These are phyloP conservation scores for Kodamaea sagamina DNA, from an alignment of 805 yeast species.

Conservation along the genomic window DNA sequence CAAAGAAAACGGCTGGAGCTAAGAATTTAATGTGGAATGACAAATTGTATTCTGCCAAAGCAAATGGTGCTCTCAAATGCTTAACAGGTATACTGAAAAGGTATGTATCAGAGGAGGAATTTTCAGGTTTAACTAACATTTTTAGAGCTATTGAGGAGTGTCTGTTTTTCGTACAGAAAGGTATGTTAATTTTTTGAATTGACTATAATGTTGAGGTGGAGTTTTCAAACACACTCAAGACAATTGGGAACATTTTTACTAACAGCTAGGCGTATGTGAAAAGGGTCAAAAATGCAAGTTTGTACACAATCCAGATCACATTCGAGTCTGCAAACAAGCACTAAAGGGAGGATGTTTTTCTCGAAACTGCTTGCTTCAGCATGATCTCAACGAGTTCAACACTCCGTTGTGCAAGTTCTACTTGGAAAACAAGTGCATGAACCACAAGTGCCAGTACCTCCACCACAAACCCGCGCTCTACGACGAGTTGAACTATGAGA, in stretches of 20 bases:
- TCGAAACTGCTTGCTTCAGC: conserved; percentile 56
- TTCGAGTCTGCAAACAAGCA: conserved; percentile 56
- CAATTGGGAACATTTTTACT: too few relatives aligned
- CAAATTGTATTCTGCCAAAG: conserved; percentile 24
- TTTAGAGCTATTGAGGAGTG: conserved; percentile 24
- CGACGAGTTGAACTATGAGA: conserved; percentile 38
- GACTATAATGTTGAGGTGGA: too few relatives aligned
- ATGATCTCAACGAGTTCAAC: conserved; percentile 58
- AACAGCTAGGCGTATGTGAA: conserved; percentile 50
- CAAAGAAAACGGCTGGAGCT: conserved; percentile 14
- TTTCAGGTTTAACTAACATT: conserved; percentile 13
- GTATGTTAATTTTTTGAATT: conserved; percentile 25
- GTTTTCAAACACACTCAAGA: too few relatives aligned
- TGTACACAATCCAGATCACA: conserved; percentile 50
- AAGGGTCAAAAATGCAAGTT: conserved; percentile 55
- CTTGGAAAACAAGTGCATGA: conserved; percentile 29
- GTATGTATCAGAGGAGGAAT: conserved; percentile 14
- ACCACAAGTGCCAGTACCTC: conserved; percentile 55
- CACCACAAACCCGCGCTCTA: conserved; percentile 50
- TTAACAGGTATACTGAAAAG: conserved; percentile 14
- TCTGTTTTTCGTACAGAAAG: conserved; percentile 41
- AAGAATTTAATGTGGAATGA: conserved; percentile 34
- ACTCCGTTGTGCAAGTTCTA: conserved; percentile 42
- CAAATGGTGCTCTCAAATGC: conserved; percentile 30
- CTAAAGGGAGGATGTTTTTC: conserved; percentile 50